phyloP scores from a whole-genome alignment of 768 basidiomycete species.

The Xerocomellus amylosporus region DNA sequence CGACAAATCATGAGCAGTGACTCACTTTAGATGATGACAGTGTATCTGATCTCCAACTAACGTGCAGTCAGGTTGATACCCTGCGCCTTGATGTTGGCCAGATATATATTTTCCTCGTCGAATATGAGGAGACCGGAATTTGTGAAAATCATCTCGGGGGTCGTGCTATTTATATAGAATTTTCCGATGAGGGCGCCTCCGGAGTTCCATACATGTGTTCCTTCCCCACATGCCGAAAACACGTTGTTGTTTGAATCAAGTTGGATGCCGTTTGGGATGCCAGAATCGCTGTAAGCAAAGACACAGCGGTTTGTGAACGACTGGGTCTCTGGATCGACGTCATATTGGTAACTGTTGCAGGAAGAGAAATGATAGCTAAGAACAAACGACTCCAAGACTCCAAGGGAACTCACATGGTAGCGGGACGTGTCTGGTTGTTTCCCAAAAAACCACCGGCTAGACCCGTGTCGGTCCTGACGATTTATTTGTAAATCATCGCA shows the following conservation, averaged over 20 bases:
- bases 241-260: slow-evolving; percentile 64
- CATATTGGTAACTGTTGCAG: slow-evolving; percentile 59
- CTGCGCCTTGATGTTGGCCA: slow-evolving; percentile 35
- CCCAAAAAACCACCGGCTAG: slow-evolving; percentile 42
- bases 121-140: slow-evolving; percentile 39
- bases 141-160: slow-evolving; percentile 42
- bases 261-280: slow-evolving; percentile 52
- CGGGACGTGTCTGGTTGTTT: slow-evolving; percentile 55
- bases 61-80: slow-evolving; percentile 15
- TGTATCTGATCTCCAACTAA: neutral
- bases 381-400: neutral
- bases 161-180: slow-evolving; percentile 24
- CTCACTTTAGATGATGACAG: neutral
- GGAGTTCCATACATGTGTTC: slow-evolving; percentile 58
- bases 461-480: slow-evolving; percentile 32
- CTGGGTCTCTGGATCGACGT: slow-evolving; percentile 55
- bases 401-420: slow-evolving; percentile 55
- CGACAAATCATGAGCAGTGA: neutral
- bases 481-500: slow-evolving; percentile 10
- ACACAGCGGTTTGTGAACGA: slow-evolving; percentile 53
- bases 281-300: too few relatives aligned
- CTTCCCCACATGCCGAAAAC: slow-evolving; percentile 64
- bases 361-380: neutral
- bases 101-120: slow-evolving; percentile 37
- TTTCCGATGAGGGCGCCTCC: slow-evolving; percentile 47